phyloP scores from a whole-genome alignment of 1,284 basidiomycete species.

The Peniophora sp. region DNA sequence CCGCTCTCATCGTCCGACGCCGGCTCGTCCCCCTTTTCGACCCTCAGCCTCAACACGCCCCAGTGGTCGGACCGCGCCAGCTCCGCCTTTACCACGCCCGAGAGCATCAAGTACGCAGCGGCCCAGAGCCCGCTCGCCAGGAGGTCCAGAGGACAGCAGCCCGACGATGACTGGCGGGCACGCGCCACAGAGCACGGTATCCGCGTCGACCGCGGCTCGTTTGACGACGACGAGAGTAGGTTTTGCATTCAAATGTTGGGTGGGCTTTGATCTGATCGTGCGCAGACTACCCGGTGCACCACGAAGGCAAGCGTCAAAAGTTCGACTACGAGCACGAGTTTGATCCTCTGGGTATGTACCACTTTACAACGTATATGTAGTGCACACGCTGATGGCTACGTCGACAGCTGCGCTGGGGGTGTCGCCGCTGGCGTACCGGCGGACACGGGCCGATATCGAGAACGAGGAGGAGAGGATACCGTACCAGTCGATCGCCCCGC shows the following conservation, averaged over 20 bases:
- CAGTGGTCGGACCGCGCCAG: conserved; percentile 36
- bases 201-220: conserved; percentile 48
- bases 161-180: conserved; percentile 58
- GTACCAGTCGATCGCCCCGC: conserved; percentile 7
- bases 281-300: background rate
- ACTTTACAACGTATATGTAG: too few relatives aligned
- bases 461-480: conserved; percentile 8
- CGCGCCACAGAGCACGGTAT: conserved; percentile 66
- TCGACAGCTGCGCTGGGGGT: too few relatives aligned
- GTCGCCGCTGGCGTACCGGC: too few relatives aligned
- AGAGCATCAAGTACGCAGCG: conserved; percentile 21
- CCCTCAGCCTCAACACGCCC: conserved; percentile 55
- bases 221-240: conserved; percentile 39
- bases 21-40: conserved; percentile 52
- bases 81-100: conserved; percentile 50
- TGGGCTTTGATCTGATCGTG: background rate
- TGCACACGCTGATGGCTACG: too few relatives aligned
- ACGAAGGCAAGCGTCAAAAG: too few relatives aligned
- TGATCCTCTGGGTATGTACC: too few relatives aligned
- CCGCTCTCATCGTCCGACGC: conserved; percentile 35
- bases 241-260: background rate
- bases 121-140: conserved; percentile 9
- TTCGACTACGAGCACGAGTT: too few relatives aligned
- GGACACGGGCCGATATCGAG: too few relatives aligned
- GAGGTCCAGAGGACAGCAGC: conserved; percentile 42